Percentiles rank a stretch among this genome's conserved stretches.
phyloP scores from a whole-genome alignment of 306 rosid species.

The Cucumis sativus region Cucumber_9930_V3 NC_026656.2:18986001-18986500 shows the following conservation, averaged over 20 bases:
- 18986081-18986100: no score
- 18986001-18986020: not conserved
- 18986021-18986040: not conserved
- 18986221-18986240: no score
- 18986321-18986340: not conserved
- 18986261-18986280: not conserved
- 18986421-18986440: not conserved
- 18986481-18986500: not conserved
- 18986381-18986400: not conserved
- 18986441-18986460: not conserved
- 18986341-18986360: slow-evolving; percentile 1
- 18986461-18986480: not conserved
- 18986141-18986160: no score
- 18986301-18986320: not conserved
- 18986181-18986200: no score
- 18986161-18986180: no score
- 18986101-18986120: no score
- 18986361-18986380: not conserved
- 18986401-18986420: not conserved
- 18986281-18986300: not conserved
- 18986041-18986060: not conserved
- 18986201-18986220: no score
- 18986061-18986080: not conserved
- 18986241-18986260: not conserved
- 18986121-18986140: no score